Conservation (phyloP, 2,329 filamentous ascomycete genomes). For the Helicocarpus griseus region DNA sequence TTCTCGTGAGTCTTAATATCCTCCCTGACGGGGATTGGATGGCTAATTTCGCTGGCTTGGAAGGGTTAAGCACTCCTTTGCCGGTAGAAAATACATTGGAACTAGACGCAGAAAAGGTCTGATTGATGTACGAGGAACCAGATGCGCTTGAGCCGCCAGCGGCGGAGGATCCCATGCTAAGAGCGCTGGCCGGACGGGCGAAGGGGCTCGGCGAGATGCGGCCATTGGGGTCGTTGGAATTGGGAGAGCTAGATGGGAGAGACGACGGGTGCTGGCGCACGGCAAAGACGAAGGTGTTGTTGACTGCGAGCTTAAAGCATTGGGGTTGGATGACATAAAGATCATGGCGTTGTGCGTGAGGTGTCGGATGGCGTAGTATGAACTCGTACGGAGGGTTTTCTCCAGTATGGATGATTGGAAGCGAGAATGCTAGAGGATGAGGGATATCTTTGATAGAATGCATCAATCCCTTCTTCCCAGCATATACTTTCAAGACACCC, state of each 20-base stretch:
- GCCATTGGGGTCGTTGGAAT: constrained; percentile 28
- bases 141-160: constrained; percentile 44
- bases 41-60: constrained; percentile 89
- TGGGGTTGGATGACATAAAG: constrained; percentile 96
- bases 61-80: constrained; percentile 15
- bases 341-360: constrained; percentile 93
- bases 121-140: constrained; percentile 22
- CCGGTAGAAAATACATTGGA: constrained; percentile 47
- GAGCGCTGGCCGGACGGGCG: constrained; percentile 46
- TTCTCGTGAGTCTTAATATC: constrained; percentile 60
- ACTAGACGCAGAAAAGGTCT: constrained; percentile 31
- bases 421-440: constrained; percentile 75
- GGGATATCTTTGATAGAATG: constrained; percentile 95
- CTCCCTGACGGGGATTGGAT: constrained; percentile 92
- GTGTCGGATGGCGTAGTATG: constrained; percentile 83
- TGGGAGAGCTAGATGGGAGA: constrained; percentile 32
- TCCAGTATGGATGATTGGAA: constrained; percentile 84
- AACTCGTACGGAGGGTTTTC: constrained; percentile 94
- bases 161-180: constrained; percentile 51
- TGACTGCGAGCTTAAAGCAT: constrained; percentile 74
- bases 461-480: constrained; percentile 90
- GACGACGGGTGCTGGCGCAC: constrained; percentile 83
- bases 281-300: constrained; percentile 97
- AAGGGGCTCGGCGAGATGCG: constrained; percentile 43
- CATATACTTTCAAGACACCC: constrained; percentile 81